Conservation (phyloP, 306 rosid species). For the Carpinus fangiana region DNA sequence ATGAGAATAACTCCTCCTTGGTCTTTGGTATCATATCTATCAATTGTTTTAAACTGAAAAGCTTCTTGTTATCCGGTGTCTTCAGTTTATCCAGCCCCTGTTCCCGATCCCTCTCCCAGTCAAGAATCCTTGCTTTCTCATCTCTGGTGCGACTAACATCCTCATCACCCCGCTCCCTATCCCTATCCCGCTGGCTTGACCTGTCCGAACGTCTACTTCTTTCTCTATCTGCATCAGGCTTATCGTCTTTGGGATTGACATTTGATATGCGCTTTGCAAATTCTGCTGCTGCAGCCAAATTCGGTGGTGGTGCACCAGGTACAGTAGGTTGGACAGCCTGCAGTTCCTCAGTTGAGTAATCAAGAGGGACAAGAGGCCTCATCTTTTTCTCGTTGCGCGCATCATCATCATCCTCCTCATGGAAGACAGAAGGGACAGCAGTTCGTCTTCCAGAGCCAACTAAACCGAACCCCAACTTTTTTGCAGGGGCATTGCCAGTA, state of each 20-base stretch:
- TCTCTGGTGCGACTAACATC: conserved; percentile 61
- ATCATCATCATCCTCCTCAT: conserved; percentile 94
- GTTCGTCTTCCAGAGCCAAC: conserved; percentile 97
- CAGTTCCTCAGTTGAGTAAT: conserved; percentile 93
- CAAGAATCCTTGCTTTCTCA: conserved; percentile 56
- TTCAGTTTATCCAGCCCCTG: conserved; percentile 61
- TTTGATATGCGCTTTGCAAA: conserved; percentile 88
- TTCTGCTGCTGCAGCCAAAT: conserved; percentile 99
- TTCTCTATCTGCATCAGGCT: conserved; percentile 70
- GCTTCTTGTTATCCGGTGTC: conserved; percentile 74
- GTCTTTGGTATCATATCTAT: conserved; percentile 99
- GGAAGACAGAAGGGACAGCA: conserved; percentile 84
- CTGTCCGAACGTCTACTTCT: conserved; percentile 79
- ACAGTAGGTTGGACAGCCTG: conserved; percentile 74
- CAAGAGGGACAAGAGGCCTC: conserved; percentile 99
- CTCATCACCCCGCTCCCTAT: conserved; percentile 52
- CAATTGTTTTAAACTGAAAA: conserved; percentile 85
- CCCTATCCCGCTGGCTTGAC: conserved; percentile 73
- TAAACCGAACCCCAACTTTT: conserved; percentile 93
- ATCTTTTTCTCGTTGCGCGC: conserved; percentile 90
- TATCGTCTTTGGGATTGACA: conserved; percentile 77
- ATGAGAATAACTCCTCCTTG: conserved; percentile 92
- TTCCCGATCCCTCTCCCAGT: conserved; percentile 64
- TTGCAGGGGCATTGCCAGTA: conserved; percentile 64
- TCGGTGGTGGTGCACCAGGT: conserved; percentile 70